Evolutionary conservation across 371 early-diverging fungal species (phyloP).

Genomic region (Mycotypha africana): DNA sequence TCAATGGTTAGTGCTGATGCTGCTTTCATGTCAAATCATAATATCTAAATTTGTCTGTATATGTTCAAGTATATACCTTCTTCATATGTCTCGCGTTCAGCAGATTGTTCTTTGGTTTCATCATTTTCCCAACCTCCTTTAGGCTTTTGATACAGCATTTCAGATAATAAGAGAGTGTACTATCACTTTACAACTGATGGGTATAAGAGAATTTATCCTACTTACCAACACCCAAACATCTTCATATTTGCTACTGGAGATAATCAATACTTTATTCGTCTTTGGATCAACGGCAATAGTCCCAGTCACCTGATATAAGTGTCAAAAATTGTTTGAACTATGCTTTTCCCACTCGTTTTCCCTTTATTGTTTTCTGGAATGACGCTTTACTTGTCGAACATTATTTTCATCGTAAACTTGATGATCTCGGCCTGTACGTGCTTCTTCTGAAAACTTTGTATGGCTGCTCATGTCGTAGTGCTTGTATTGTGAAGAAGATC

Average conservation of each 20-base stretch:
- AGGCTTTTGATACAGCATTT: conserved; percentile 26
- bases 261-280: conserved; percentile 46
- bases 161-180: no score
- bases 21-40: no score
- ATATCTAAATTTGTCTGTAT: neutral
- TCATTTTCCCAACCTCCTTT: conserved; percentile 70
- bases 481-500: no score
- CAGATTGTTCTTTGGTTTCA: conserved; percentile 54
- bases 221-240: conserved; percentile 56
- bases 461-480: neutral
- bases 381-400: conserved; percentile 42
- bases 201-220: no score
- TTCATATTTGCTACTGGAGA: conserved; percentile 50
- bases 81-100: conserved; percentile 59
- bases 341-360: neutral
- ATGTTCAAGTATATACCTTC: conserved; percentile 35
- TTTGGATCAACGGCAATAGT: conserved; percentile 51
- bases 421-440: conserved; percentile 47
- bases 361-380: no score
- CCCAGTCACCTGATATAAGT: conserved; percentile 43
- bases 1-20: no score
- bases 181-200: no score
- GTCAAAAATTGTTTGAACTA: neutral
- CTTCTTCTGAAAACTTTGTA: conserved; percentile 15
- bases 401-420: conserved; percentile 37